phyloP scores from a whole-genome alignment of 331 rosid genomes.

The Malus hybrid region DNA sequence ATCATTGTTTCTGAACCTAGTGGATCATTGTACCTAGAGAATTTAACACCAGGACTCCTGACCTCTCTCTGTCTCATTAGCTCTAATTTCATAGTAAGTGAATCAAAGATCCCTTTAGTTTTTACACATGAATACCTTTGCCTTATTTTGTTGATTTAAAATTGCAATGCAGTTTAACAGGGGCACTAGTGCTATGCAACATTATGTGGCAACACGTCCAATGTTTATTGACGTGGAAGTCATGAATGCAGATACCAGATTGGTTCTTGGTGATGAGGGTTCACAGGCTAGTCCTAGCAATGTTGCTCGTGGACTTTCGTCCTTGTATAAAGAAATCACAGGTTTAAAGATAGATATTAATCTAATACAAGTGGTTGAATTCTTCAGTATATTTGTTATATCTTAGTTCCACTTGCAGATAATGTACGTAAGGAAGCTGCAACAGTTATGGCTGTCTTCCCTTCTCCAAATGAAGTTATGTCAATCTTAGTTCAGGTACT shows the following conservation, averaged over 20 bases:
- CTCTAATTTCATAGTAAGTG: background rate
- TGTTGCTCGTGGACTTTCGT: conserved; percentile 92
- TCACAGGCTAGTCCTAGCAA: conserved; percentile 78
- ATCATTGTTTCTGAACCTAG: conserved; percentile 15
- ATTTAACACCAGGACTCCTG: background rate
- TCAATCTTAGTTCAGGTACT: conserved; percentile 94
- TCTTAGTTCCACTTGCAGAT: conserved; percentile 46
- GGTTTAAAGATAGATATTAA: conserved; percentile 40
- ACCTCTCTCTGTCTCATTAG: background rate
- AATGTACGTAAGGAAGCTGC: conserved; percentile 96
- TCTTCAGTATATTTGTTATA: conserved; percentile 21
- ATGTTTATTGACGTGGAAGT: conserved; percentile 97
- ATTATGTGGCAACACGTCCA: conserved; percentile 98
- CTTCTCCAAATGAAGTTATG: conserved; percentile 96
- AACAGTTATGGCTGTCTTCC: conserved; percentile 84
- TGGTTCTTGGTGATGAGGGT: conserved; percentile 93
- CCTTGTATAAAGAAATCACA: conserved; percentile 90
- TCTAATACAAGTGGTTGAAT: conserved; percentile 8
- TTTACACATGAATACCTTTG: background rate
- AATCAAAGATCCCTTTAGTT: background rate
- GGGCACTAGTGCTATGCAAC: conserved; percentile 99
- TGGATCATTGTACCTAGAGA: background rate
- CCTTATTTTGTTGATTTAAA: background rate
- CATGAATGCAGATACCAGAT: conserved; percentile 93
- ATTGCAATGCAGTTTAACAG: conserved; percentile 74